These are phyloP conservation scores for Setaria viridis DNA, from an alignment of 202 grass and related monocot species.

Conservation along the genomic window DNA sequence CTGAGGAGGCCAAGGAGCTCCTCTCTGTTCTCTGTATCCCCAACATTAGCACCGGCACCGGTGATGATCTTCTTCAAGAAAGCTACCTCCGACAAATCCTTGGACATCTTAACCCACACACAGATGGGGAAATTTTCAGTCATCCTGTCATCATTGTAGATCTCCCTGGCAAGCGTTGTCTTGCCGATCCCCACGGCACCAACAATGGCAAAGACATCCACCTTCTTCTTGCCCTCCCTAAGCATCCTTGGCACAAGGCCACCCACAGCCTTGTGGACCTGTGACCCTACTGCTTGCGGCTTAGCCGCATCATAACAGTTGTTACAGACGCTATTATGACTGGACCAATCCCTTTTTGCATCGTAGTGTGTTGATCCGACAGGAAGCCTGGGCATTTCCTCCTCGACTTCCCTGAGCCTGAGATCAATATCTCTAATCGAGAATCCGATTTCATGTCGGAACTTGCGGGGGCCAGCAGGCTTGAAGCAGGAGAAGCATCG, in stretches of 20 bases:
- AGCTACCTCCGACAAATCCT: constrained; percentile 57
- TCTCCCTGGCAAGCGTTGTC: constrained; percentile 75
- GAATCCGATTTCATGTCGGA: constrained; percentile 73
- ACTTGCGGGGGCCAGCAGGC: constrained; percentile 33
- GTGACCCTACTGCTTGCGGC: constrained; percentile 50
- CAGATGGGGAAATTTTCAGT: constrained; percentile 62
- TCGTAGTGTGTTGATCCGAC: constrained; percentile 11
- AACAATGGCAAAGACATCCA: constrained; percentile 67
- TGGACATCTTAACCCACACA: constrained; percentile 62
- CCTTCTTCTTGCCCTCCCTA: constrained; percentile 79
- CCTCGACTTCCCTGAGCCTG: constrained; percentile 68
- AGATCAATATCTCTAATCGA: constrained; percentile 62
- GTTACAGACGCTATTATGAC: background rate
- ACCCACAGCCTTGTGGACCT: constrained; percentile 56
- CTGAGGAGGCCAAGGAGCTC: constrained; percentile 62
- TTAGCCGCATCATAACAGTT: constrained; percentile 1
- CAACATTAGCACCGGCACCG: constrained; percentile 42
- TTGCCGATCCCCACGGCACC: constrained; percentile 74
- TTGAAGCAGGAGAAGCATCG: constrained; percentile 75
- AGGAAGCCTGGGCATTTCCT: constrained; percentile 53
- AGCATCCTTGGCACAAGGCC: constrained; percentile 70
- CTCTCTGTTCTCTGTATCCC: constrained; percentile 49
- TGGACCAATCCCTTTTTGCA: constrained; percentile 18
- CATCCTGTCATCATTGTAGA: constrained; percentile 70
- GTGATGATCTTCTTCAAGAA: constrained; percentile 75